phyloP scores from a whole-genome alignment of 1,284 basidiomycete genomes.

The Tilletiopsis washingtonensis region DNA sequence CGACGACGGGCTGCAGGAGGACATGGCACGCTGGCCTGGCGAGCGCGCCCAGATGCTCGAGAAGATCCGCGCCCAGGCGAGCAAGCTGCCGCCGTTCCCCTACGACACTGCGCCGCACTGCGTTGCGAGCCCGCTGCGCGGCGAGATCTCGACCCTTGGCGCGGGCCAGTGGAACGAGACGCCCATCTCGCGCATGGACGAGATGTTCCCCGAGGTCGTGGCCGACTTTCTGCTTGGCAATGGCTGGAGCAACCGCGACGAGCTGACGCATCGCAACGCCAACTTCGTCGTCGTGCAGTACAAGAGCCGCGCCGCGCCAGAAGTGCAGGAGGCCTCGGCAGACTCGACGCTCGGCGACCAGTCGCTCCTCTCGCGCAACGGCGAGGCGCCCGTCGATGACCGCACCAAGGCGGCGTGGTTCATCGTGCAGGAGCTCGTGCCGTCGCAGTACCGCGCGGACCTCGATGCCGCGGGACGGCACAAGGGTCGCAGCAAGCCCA shows the following conservation, averaged over 20 bases:
- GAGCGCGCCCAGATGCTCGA: constrained; percentile 18
- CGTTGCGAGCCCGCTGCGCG: constrained; percentile 20
- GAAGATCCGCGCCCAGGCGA: constrained; percentile 19
- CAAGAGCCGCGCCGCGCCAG: constrained; percentile 19
- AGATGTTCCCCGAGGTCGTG: constrained; percentile 41
- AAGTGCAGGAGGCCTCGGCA: not conserved
- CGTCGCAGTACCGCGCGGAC: constrained; percentile 33
- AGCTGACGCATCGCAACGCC: constrained; percentile 40
- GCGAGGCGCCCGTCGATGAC: constrained; percentile 12
- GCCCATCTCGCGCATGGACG: constrained; percentile 33
- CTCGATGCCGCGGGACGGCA: constrained; percentile 22
- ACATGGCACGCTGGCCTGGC: constrained; percentile 30
- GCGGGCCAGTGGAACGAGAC: constrained; percentile 4
- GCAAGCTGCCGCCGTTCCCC: constrained; percentile 30
- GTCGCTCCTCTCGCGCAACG: constrained; percentile 12
- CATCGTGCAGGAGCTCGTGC: constrained; percentile 42
- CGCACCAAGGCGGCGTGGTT: constrained; percentile 41
- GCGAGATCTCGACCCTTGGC: not conserved
- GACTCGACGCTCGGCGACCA: constrained; percentile 21
- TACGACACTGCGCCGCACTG: constrained; percentile 33
- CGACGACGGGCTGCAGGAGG: constrained; percentile 32
- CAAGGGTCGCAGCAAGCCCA: constrained; percentile 22
- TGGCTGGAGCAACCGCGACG: constrained; percentile 46
- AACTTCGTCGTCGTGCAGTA: constrained; percentile 45
- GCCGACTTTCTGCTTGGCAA: constrained; percentile 41